Evolutionary conservation across 2,329 filamentous ascomycete genomes (phyloP).

Genomic region (Thelonectria rubi): DNA sequence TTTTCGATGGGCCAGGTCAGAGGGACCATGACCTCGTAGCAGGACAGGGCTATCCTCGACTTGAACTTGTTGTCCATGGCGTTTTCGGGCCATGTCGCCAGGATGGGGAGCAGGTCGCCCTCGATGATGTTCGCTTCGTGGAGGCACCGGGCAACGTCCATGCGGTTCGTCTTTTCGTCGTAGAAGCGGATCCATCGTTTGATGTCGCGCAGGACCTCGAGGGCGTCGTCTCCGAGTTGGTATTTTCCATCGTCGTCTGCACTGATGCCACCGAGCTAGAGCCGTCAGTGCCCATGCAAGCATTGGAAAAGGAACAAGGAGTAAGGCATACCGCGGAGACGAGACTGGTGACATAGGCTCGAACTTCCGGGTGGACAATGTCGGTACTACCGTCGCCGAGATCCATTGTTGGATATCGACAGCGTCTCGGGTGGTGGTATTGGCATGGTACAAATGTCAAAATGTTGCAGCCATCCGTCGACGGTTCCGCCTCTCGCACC

Average conservation of each 20-base stretch:
- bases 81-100: constrained; percentile 81
- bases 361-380: constrained; percentile 88
- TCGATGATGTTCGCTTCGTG: constrained; percentile 92
- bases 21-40: constrained; percentile 89
- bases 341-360: constrained; percentile 91
- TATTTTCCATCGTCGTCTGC: constrained; percentile 84
- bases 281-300: constrained; percentile 26
- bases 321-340: constrained; percentile 80
- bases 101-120: constrained; percentile 88
- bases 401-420: constrained; percentile 58
- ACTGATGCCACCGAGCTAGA: constrained; percentile 85
- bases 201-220: constrained; percentile 90
- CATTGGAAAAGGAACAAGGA: neutral
- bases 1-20: constrained; percentile 93
- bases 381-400: constrained; percentile 60
- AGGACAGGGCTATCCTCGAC: constrained; percentile 82
- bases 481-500: constrained; percentile 23
- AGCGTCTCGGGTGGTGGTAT: constrained; percentile 23
- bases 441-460: constrained; percentile 28
- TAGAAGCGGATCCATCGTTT: constrained; percentile 95
- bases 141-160: constrained; percentile 93
- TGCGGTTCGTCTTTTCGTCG: constrained; percentile 90
- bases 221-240: constrained; percentile 89
- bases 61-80: constrained; percentile 77
- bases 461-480: constrained; percentile 8